Base-by-base conservation (phyloP, 2,329 filamentous ascomycete species). In the Simplicillium aogashimaense region DNA sequence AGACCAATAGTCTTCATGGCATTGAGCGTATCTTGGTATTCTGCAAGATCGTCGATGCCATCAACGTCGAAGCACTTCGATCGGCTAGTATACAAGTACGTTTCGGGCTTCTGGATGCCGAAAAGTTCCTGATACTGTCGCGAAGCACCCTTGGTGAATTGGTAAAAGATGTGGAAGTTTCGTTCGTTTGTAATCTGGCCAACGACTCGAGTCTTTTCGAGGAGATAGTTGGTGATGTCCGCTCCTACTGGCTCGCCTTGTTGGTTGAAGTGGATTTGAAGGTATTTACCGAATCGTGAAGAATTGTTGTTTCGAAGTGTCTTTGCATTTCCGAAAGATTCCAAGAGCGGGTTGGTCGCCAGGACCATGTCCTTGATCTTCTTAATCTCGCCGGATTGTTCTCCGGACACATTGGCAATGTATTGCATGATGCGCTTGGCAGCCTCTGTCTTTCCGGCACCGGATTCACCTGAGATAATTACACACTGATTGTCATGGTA, bases 351-450 rank as follows among this genome's bases (percentile, higher is more conserved):
- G 63, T 98, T 98, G 44, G 92, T 98, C 57, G 92, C 92, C 64
- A 97, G 76, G 63, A 97, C 90, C 90, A 97, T 98, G 65, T 98
- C 89, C 71, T 97, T 98, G 61, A 92, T 94, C 63, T 95, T 78
- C 64, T 97, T 83, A 58, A 97, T 95, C 39, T 89, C 87, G 43
- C 83, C 84, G 50, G 86, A 81, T 49, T 70, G 69, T 47, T 88
- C 87, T 33, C 88, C 89, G 2, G 92, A 97, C 8, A 97, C 90
- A 59, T 83, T 97, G 50, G 92, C 92, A 61, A 98, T 97, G 66
- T 98, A 98, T 66, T 98, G 92, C 90, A 98, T 98, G 55, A 98
- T 85, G 53, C 90, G 83, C 74, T 98, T 97, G 45, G 92, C 92
- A 5, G 92, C 92, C 65, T 98, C 92, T 12, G 92, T 98, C 73